Evolutionary conservation across 768 basidiomycete genomes (phyloP).

Genomic region (Mycena haematopus): DNA sequence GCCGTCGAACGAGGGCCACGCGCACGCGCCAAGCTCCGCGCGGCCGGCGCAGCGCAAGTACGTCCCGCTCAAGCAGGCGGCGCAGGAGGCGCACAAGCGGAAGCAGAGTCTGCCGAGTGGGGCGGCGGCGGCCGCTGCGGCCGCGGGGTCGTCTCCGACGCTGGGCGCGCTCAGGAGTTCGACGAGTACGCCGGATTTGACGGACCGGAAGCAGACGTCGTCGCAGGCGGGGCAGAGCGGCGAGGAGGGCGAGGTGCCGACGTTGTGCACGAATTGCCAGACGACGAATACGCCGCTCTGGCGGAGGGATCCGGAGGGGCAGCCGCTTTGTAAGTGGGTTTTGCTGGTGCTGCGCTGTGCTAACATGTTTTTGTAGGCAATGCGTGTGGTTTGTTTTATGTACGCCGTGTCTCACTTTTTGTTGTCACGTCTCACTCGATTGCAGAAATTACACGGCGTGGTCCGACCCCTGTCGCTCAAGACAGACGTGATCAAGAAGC

Average conservation of each 20-base stretch:
- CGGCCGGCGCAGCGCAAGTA: slow-evolving; percentile 57
- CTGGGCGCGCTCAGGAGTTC: slow-evolving; percentile 54
- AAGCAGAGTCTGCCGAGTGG: slow-evolving; percentile 49
- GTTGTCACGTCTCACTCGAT: slow-evolving; percentile 7
- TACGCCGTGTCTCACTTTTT: slow-evolving; percentile 48
- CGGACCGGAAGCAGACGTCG: slow-evolving; percentile 31
- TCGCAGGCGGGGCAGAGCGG: slow-evolving; percentile 36
- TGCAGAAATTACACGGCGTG: slow-evolving; percentile 93
- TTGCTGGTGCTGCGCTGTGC: background rate
- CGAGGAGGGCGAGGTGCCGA: slow-evolving; percentile 79
- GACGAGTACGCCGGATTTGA: slow-evolving; percentile 73
- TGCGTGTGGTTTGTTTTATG: slow-evolving; percentile 93
- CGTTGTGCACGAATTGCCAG: slow-evolving; percentile 92
- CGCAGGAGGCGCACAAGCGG: slow-evolving; percentile 56
- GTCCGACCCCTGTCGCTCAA: slow-evolving; percentile 93
- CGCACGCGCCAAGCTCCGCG: slow-evolving; percentile 34
- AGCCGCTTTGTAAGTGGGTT: slow-evolving; percentile 79
- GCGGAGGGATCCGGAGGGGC: slow-evolving; percentile 92
- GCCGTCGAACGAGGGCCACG: slow-evolving; percentile 62
- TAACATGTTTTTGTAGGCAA: slow-evolving; percentile 59
- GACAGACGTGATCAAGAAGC: slow-evolving; percentile 97
- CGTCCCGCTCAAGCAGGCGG: slow-evolving; percentile 64
- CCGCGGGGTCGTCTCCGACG: slow-evolving; percentile 31
- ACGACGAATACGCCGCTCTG: slow-evolving; percentile 95
- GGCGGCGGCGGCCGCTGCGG: background rate